Percentiles rank a stretch among this genome's conserved stretches.
Evolutionary conservation across 106 monocot genomes (phyloP).

Genomic region (Acorus calamus): DNA sequence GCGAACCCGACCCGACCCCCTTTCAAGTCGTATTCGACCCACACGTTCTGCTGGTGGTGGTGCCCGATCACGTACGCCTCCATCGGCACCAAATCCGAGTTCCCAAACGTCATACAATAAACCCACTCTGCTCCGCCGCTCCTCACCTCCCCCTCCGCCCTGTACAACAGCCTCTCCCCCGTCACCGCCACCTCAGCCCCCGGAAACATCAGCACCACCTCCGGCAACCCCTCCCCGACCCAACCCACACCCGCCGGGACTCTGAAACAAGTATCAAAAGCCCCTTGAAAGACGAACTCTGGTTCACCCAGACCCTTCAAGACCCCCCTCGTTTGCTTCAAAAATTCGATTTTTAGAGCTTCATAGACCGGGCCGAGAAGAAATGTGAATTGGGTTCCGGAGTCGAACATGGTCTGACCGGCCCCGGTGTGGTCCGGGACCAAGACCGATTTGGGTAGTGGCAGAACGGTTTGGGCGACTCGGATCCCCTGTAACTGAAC

Average conservation of each 20-base stretch:
- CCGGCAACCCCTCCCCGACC: constrained; percentile 21
- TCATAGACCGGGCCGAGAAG: constrained; percentile 70
- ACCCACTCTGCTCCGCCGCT: constrained; percentile 23
- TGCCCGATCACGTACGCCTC: constrained; percentile 88
- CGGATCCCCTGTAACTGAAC: constrained; percentile 73
- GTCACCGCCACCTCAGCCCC: constrained; percentile 65
- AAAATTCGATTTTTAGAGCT: constrained; percentile 49
- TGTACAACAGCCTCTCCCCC: constrained; percentile 56
- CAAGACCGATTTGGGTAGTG: constrained; percentile 66
- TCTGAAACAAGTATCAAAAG: constrained; percentile 75
- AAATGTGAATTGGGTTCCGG: constrained; percentile 87
- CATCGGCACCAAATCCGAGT: constrained; percentile 76
- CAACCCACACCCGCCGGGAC: constrained; percentile 5
- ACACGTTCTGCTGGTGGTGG: constrained; percentile 92
- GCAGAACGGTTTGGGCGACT: constrained; percentile 37
- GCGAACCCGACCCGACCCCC: constrained; percentile 72
- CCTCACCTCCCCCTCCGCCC: constrained; percentile 36
- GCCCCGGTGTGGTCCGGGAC: constrained; percentile 93
- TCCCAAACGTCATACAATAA: constrained; percentile 93
- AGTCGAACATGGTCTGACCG: constrained; percentile 94
- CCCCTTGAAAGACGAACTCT: constrained; percentile 66
- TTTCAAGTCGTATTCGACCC: constrained; percentile 92
- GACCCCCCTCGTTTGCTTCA: constrained; percentile 36
- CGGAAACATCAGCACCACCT: constrained; percentile 47
- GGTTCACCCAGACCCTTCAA: constrained; percentile 48